A percentile compares a stretch with the other conserved stretches of the same genome.
These are phyloP conservation scores for Pseudogymnoascus sp. DNA, from an alignment of 2,329 filamentous ascomycete genomes.

Conservation along the genomic window DNA sequence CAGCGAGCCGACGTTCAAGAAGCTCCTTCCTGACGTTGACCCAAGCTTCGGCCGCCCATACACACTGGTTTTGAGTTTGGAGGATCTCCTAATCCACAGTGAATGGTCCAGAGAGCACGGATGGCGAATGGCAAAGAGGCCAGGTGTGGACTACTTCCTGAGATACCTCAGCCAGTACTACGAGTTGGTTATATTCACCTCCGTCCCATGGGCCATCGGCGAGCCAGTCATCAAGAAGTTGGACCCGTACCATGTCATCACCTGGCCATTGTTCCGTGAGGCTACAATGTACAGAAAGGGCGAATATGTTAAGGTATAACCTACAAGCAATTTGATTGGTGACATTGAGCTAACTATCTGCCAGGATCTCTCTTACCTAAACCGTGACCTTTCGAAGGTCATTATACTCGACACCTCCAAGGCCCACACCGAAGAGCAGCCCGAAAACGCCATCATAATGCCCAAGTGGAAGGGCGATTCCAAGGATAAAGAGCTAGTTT, in stretches of 20 bases:
- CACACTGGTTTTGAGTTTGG: constrained; percentile 83
- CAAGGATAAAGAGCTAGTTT: constrained; percentile 77
- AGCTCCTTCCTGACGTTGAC: constrained; percentile 77
- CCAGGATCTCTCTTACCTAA: constrained; percentile 93
- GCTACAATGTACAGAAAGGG: constrained; percentile 96
- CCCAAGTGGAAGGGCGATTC: constrained; percentile 82
- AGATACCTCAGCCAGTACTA: constrained; percentile 97
- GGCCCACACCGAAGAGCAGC: constrained; percentile 75
- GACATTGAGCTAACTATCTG: constrained; percentile 18
- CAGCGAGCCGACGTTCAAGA: constrained; percentile 89
- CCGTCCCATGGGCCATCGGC: constrained; percentile 71
- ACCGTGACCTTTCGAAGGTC: constrained; percentile 90
- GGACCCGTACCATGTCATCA: constrained; percentile 89
- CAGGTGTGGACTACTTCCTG: constrained; percentile 93
- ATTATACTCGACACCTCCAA: constrained; percentile 87
- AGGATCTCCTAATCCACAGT: constrained; percentile 89
- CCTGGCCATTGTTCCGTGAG: constrained; percentile 90
- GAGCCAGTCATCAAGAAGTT: constrained; percentile 87
- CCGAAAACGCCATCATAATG: constrained; percentile 91
- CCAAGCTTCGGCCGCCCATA: constrained; percentile 77
- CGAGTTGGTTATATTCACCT: constrained; percentile 93
- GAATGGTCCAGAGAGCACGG: constrained; percentile 92
- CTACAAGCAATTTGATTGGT: background rate
- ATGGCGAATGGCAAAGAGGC: constrained; percentile 90
- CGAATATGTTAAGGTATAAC: constrained; percentile 81